A percentile compares a stretch with the other conserved stretches of the same genome.
phyloP scores from a whole-genome alignment of 2,329 filamentous ascomycete genomes.

The Hypoxylon sp. region DNA sequence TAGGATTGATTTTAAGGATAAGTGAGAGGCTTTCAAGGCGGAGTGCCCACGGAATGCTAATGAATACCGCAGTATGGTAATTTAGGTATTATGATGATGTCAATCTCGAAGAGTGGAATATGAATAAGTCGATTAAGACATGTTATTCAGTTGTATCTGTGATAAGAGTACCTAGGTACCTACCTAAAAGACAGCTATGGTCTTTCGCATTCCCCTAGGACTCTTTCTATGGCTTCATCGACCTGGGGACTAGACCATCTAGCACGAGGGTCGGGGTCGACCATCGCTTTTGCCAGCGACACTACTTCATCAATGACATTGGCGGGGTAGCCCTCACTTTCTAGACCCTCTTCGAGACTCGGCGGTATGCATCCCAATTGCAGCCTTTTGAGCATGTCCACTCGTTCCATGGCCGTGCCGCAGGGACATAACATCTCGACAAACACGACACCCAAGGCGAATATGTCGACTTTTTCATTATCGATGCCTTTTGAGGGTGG shows the following conservation, averaged over 20 bases:
- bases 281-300: constrained; percentile 47
- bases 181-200: neutral
- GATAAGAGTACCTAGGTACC: neutral
- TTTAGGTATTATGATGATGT: neutral
- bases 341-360: constrained; percentile 35
- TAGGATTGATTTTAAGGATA: too few relatives aligned
- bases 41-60: too few relatives aligned
- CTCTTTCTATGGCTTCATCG: constrained; percentile 39
- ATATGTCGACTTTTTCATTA: constrained; percentile 72
- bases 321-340: constrained; percentile 40
- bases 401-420: constrained; percentile 65
- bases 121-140: neutral
- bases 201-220: constrained; percentile 39
- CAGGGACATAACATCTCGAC: constrained; percentile 73
- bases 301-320: constrained; percentile 42
- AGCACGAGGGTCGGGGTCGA: constrained; percentile 44
- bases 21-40: too few relatives aligned
- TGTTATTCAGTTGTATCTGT: neutral
- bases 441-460: constrained; percentile 71
- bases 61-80: too few relatives aligned
- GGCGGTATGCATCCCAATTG: constrained; percentile 47
- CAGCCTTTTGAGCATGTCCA: constrained; percentile 48
- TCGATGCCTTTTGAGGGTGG: constrained; percentile 52
- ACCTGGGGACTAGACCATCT: constrained; percentile 48
- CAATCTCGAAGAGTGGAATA: neutral